Percentiles rank a stretch among this genome's conserved stretches.
Evolutionary conservation across 1,284 basidiomycete genomes (phyloP).

Genomic region (Sanghuangporus baumii): DNA sequence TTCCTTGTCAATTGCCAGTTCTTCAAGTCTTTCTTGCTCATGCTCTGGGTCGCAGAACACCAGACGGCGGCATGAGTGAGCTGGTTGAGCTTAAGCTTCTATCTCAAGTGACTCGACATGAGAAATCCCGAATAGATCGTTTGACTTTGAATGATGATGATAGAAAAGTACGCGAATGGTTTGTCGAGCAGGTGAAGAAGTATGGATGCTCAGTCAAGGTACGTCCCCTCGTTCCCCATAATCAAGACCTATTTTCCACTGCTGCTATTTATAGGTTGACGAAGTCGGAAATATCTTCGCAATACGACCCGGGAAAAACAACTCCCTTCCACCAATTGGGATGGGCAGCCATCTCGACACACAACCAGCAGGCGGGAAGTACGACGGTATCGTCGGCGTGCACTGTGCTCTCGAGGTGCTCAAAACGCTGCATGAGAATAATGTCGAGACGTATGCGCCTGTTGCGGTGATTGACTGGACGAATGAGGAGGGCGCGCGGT

Average conservation of each 20-base stretch:
- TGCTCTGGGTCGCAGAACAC: conserved; percentile 2
- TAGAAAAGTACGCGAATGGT: conserved; percentile 21
- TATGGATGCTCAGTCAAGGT: conserved; percentile 22
- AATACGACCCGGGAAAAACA: conserved; percentile 18
- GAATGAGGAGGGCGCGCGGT: conserved; percentile 25
- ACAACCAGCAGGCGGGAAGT: conserved; percentile 23
- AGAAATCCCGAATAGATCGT: conserved; percentile 6
- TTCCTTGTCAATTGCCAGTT: not conserved
- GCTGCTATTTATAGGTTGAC: conserved; percentile 1
- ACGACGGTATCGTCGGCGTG: conserved; percentile 26
- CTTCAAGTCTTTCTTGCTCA: not conserved
- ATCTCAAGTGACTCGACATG: not conserved
- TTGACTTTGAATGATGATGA: conserved; percentile 22
- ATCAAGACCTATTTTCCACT: not conserved
- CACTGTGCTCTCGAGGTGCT: conserved; percentile 23
- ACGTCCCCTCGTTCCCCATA: not conserved
- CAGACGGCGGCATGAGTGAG: conserved; percentile 17
- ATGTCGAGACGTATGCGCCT: conserved; percentile 22
- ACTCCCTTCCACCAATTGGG: conserved; percentile 18
- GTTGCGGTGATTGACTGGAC: conserved; percentile 24
- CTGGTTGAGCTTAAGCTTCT: not conserved
- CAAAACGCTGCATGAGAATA: conserved; percentile 21
- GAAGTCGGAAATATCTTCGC: conserved; percentile 21
- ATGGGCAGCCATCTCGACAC: conserved; percentile 24
- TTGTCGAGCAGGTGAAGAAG: conserved; percentile 19